Base-by-base conservation (phyloP, 2,329 filamentous ascomycete species). In the Aureobasidium sp. region DNA sequence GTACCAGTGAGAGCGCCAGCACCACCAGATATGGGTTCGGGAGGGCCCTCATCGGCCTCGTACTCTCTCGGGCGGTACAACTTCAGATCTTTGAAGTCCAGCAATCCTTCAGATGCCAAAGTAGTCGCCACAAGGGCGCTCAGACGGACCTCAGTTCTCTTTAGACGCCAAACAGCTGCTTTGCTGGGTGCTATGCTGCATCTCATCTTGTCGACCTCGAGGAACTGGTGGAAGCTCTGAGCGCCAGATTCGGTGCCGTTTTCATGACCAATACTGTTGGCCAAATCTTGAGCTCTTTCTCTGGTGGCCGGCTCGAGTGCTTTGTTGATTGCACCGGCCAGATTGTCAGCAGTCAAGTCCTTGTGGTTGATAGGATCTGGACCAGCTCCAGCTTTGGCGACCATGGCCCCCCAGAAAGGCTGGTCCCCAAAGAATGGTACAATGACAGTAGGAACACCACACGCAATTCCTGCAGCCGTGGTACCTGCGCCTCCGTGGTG, bases 21-120 rank as follows among this genome's bases (percentile, higher is more conserved):
- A 20, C 85, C 88, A 14, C 89, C 90, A 14, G 87, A 86, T n/a
- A 94, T 82, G 0, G 90, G 90, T 64, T 93, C 90, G 66, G 82
- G 85, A 0, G 90, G 90, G 52, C 90, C 87, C 31, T 87, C 84
- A 63, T 90, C 87, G 0, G 88, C 89, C 64, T 87, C 84, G 71
- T 92, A 90, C 70, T 93, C 89, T 64, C 75, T 72, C 8, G 81
- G 67, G 20, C 81, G 61, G 60, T 63, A 67, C 84, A 91, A 72
- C 68, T 90, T 89, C n/a, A 93, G 72, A 67, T 91, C 84, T 0
- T 83, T 79, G 66, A 88, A 87, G 59, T 85, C 79, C 6, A 94
- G 65, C 22, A 85, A 73, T 0, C 83, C 84, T 65, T 83, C 80
- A 12, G 84, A 81, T 1, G 86, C 84, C 42, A 93, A 74, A 0